Conservation (phyloP, 192 early-diverging fungal genomes). For the Linnemannia elongata region DNA sequence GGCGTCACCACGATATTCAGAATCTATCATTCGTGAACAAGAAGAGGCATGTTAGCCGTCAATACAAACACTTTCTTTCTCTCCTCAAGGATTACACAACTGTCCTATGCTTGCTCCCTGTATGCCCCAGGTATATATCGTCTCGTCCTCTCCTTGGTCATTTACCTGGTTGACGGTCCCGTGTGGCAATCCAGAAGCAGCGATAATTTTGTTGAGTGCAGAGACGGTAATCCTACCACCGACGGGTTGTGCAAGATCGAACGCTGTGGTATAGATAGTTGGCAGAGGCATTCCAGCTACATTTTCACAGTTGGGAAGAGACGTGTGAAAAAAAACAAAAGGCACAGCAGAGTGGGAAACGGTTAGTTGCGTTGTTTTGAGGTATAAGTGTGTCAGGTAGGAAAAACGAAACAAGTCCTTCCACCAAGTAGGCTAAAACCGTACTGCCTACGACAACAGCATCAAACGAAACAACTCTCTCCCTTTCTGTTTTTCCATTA, state of each 20-base stretch:
- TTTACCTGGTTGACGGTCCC: conserved; percentile 63
- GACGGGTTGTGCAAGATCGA: conserved; percentile 56
- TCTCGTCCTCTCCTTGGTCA: background rate
- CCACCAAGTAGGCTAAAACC: background rate
- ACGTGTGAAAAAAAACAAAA: background rate
- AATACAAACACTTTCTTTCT: background rate
- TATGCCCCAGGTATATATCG: background rate
- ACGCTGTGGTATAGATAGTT: conserved; percentile 62
- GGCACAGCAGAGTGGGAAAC: background rate
- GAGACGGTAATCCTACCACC: conserved; percentile 60
- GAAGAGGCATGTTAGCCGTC: background rate
- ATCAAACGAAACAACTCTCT: background rate
- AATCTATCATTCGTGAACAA: conserved; percentile 48
- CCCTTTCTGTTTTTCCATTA: background rate
- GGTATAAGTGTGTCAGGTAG: background rate
- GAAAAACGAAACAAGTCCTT: background rate
- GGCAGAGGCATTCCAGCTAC: conserved; percentile 61
- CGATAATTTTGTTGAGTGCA: conserved; percentile 60
- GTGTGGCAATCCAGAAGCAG: conserved; percentile 56
- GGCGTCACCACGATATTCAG: conserved; percentile 62
- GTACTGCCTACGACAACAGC: background rate
- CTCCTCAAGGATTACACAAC: background rate
- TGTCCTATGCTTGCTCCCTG: background rate
- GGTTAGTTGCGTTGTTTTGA: background rate
- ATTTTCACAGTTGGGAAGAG: background rate